phyloP scores from a whole-genome alignment of 2,329 filamentous ascomycete species.

The Periconia sp. region DNA sequence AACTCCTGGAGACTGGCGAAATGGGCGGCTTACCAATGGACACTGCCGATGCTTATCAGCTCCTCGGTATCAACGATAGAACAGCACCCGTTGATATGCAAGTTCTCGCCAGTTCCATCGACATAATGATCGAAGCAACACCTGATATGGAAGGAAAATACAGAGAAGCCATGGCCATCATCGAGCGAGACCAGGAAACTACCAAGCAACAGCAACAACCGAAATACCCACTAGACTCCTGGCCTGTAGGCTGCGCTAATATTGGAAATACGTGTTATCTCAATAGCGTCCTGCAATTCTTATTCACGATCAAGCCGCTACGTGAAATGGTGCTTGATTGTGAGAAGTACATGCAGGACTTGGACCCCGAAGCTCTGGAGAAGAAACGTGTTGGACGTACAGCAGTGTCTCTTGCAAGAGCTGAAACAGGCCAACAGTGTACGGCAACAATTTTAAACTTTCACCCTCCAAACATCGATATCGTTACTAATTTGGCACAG shows the following conservation, averaged over 20 bases:
- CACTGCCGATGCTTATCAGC: conserved; percentile 39
- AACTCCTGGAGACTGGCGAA: conserved; percentile 57
- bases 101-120: conserved; percentile 29
- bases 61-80: conserved; percentile 54
- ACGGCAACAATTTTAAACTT: conserved; percentile 42
- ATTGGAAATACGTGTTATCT: conserved; percentile 98
- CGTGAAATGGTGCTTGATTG: conserved; percentile 79
- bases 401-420: conserved; percentile 61
- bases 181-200: conserved; percentile 37
- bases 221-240: conserved; percentile 47
- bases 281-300: conserved; percentile 93
- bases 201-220: conserved; percentile 14
- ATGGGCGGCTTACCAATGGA: conserved; percentile 57
- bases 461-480: background rate
- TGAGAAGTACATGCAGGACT: conserved; percentile 68
- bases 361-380: conserved; percentile 64
- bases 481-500: conserved; percentile 47
- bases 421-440: conserved; percentile 72
- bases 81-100: conserved; percentile 54
- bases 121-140: conserved; percentile 35
- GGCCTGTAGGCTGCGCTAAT: conserved; percentile 86
- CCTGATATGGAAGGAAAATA: conserved; percentile 50
- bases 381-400: conserved; percentile 75
- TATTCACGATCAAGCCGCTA: conserved; percentile 83
- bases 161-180: conserved; percentile 50